Conservation (phyloP, 2,329 filamentous ascomycete genomes). For the Hypoxylon sp. region DNA sequence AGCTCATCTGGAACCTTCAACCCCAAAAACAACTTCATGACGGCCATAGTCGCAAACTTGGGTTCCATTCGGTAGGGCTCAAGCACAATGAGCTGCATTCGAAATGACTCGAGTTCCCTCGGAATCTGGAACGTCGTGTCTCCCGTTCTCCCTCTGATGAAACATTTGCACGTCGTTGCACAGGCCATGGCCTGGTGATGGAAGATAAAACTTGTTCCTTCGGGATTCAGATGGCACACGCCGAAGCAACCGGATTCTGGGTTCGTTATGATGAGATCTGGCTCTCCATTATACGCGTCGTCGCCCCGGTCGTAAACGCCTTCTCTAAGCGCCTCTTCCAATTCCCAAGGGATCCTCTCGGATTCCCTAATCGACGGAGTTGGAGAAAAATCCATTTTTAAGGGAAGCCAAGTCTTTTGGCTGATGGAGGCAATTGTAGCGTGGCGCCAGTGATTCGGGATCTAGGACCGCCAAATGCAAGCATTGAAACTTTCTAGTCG, state of each 20-base stretch:
- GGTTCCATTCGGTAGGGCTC: conserved; percentile 31
- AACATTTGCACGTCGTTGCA: conserved; percentile 13
- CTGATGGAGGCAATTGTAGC: neutral
- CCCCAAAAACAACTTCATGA: conserved; percentile 43
- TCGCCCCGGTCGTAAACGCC: conserved; percentile 22
- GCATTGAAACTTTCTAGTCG: neutral
- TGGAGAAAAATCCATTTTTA: conserved; percentile 11
- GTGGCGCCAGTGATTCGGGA: neutral
- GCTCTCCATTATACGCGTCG: neutral
- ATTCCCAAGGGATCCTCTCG: conserved; percentile 1
- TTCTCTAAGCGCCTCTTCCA: conserved; percentile 27
- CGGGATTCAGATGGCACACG: conserved; percentile 7
- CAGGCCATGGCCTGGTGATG: conserved; percentile 16
- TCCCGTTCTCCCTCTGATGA: conserved; percentile 2
- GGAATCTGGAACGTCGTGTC: conserved; percentile 17
- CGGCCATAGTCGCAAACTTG: conserved; percentile 41
- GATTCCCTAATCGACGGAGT: neutral
- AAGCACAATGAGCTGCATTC: conserved; percentile 23
- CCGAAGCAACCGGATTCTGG: conserved; percentile 30
- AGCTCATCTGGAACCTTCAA: conserved; percentile 25
- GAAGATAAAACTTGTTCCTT: conserved; percentile 27
- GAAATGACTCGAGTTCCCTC: conserved; percentile 15
- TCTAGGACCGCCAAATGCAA: neutral
- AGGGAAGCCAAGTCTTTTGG: neutral
- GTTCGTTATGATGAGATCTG: conserved; percentile 35